Evolutionary conservation across 129 eudicot genomes (phyloP).

Genomic region (Ambrosia trifida): DNA sequence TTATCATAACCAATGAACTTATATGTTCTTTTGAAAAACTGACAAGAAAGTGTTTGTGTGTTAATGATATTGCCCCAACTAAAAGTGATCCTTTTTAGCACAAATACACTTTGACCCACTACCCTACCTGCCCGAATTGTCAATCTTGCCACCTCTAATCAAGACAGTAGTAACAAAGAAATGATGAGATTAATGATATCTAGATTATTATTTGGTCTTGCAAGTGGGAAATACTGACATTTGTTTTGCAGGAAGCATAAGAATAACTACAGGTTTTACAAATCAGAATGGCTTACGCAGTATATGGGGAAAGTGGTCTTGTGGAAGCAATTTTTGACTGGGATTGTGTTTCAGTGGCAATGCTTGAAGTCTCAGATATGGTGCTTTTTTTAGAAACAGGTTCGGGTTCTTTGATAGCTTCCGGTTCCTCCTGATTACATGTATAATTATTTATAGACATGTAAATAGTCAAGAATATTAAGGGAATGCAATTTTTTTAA

Average conservation of each 20-base stretch:
- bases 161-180: not conserved
- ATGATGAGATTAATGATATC: conserved; percentile 14
- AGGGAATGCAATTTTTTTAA: conserved; percentile 6
- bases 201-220: not conserved
- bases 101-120: not conserved
- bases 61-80: not conserved
- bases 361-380: conserved; percentile 34
- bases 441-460: conserved; percentile 22
- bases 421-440: conserved; percentile 64
- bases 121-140: not conserved
- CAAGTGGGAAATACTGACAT: not conserved
- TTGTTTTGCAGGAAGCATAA: conserved; percentile 7
- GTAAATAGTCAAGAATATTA: conserved; percentile 14
- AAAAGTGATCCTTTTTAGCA: conserved; percentile 3
- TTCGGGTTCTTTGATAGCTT: conserved; percentile 35
- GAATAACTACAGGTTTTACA: not conserved
- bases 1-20: not conserved
- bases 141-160: not conserved
- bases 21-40: not conserved
- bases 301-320: conserved; percentile 70
- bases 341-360: conserved; percentile 42
- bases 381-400: conserved; percentile 42
- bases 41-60: not conserved
- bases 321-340: conserved; percentile 37
- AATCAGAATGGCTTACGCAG: conserved; percentile 49